These are phyloP conservation scores for Fusarium cyanostomum DNA, from an alignment of 2,329 filamentous ascomycete species.

Conservation along the genomic window DNA sequence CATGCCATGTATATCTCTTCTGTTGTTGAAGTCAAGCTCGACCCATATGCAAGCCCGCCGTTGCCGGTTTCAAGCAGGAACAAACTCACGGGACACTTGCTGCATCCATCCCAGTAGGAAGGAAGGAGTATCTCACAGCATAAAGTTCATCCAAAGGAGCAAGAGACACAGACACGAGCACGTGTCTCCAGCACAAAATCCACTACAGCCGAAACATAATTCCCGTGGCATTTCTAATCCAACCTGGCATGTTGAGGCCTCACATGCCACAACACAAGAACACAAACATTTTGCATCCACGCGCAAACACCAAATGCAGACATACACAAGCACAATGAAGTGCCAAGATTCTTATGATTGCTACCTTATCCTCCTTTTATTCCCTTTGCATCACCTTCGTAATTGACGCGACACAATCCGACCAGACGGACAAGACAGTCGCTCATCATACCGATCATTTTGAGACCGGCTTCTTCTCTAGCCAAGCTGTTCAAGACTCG, in stretches of 20 bases:
- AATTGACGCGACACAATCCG: background rate
- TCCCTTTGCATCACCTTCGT: slow-evolving; percentile 2
- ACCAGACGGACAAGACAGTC: background rate
- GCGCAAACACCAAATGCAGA: slow-evolving; percentile 10
- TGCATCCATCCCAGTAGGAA: background rate
- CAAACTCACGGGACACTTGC: background rate
- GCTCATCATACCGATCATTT: background rate
- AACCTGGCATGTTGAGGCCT: slow-evolving; percentile 7
- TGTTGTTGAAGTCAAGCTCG: background rate
- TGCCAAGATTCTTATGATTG: slow-evolving; percentile 3
- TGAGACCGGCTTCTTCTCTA: background rate
- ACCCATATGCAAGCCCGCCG: slow-evolving; percentile 1
- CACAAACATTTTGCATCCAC: background rate
- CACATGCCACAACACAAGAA: slow-evolving; percentile 16
- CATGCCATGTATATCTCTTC: background rate
- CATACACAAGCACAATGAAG: background rate
- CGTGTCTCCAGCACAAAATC: slow-evolving; percentile 14
- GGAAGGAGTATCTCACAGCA: slow-evolving; percentile 1
- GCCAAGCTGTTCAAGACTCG: background rate
- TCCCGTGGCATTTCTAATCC: background rate
- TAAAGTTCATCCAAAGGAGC: background rate
- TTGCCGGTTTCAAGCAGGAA: background rate
- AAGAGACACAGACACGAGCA: slow-evolving; percentile 23
- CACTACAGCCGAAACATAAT: slow-evolving; percentile 9
- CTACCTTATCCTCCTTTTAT: background rate